A percentile compares a stretch with the other conserved stretches of the same genome.
Conservation (phyloP, 805 yeast species). For the Kodamaea hsintzibuensis region DNA sequence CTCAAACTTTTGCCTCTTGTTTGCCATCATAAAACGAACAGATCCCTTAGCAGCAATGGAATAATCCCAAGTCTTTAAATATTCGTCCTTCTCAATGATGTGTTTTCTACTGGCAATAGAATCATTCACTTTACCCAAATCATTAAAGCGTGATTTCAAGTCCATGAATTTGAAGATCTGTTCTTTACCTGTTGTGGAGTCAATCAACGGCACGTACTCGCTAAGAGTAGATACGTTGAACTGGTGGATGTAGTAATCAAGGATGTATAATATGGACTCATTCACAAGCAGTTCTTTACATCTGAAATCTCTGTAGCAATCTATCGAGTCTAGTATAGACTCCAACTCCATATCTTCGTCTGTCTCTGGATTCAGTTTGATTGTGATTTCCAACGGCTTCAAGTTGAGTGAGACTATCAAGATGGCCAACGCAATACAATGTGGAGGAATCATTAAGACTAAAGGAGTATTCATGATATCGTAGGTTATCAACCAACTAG, state of each 20-base stretch:
- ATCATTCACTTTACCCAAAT: constrained; percentile 36
- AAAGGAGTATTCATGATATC: constrained; percentile 74
- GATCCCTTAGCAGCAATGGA: constrained; percentile 39
- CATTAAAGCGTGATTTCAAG: constrained; percentile 43
- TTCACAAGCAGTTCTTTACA: constrained; percentile 46
- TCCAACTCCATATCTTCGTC: constrained; percentile 21
- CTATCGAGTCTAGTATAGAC: constrained; percentile 32
- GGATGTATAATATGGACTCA: constrained; percentile 55
- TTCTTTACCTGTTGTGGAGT: constrained; percentile 42
- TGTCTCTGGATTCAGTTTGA: constrained; percentile 8
- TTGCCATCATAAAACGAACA: constrained; percentile 53
- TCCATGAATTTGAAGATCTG: constrained; percentile 49
- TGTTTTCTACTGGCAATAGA: constrained; percentile 22
- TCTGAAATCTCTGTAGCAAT: constrained; percentile 36
- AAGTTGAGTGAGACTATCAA: constrained; percentile 60
- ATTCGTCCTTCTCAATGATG: constrained; percentile 45
- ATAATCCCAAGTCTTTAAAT: constrained; percentile 47
- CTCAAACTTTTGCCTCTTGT: constrained; percentile 48
- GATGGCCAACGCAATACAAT: constrained; percentile 69
- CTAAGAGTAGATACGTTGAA: constrained; percentile 52
- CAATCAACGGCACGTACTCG: constrained; percentile 39
- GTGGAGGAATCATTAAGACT: constrained; percentile 69
- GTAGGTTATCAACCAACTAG: constrained; percentile 75
- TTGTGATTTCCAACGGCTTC: constrained; percentile 29
- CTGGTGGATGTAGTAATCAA: constrained; percentile 62